Evolutionary conservation across 331 rosid genomes (phyloP), one percentile per base, ranked within the genome.

Genomic region (Stylosanthes scabra): DNA sequence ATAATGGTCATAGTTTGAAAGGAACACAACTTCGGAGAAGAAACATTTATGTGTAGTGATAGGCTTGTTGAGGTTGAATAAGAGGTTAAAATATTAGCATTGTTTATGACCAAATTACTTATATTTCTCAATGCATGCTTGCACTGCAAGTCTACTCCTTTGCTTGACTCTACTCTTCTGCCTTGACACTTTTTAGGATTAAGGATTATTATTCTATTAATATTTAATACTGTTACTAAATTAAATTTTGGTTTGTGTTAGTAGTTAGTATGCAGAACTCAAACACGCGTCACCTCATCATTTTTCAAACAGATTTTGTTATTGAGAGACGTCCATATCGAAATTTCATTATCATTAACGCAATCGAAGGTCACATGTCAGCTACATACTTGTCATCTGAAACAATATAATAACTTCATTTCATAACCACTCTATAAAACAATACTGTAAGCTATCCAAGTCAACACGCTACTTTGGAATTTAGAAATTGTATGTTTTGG

Each of bases 11-110:
- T 42, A 42, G 12, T 13, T 27, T 42, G 14, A 10, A 56, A 9
- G 58, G 50, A 69, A 61, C 27, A 25, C 55, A 83, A 61, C 40
- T 83, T 79, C 74, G 45, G 66, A 28, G 82, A 83, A 79, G 57
- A 39, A 51, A 37, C 77, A 20, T 31, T 31, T 31, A 31, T 3
- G 11, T 3, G 3, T 4, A 42, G 11, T 60, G 64, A 25, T 69
- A 70, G 51, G 58, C 0, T n/a, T 31, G 25, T 25, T 74, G 34
- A 9, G 51, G 74, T 78, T 69, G 83, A 78, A 31, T 63, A 56
- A 16, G 15, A 20, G 60, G 68, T 16, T 82, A 63, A 37, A 42
- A 16, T 63, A 69, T 58, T 78, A 11, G 63, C 63, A 51, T 59
- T 58, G 45, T 42, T 51, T 66, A 15, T 78, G 75, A 71, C 78